Base-by-base conservation (phyloP, 2,329 filamentous ascomycete species). In the Alternaria triticina region DNA sequence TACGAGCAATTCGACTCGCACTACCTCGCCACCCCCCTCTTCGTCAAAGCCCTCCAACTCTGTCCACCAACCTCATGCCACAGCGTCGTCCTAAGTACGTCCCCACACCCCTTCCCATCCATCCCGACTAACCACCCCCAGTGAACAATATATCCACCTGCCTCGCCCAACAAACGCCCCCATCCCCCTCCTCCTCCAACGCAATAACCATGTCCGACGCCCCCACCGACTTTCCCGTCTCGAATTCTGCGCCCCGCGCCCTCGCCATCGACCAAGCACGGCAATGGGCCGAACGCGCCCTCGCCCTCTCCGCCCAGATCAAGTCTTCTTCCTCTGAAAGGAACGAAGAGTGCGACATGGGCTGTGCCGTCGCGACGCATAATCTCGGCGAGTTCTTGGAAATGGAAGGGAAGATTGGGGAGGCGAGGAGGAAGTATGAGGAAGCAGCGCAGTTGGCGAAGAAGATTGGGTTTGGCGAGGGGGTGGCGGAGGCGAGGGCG, bases 311-410 rank as follows among this genome's bases (percentile, higher is more conserved):
- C 6, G 33, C 33, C 33, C 33, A 36, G 27, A 90, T 96, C 45
- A 81, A 85, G 59, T 87, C 89, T 6, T 87, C 91, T 0, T 87
- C 89, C 5, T 87, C 91, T 0, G 83, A 88, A 4, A 85, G 92
- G 44, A 92, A 89, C 3, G 85, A 90, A 54, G 93, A 97, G 74
- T 97, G 95, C 74, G 93, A 97, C 77, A 80, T 91, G 59, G 92
- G 91, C 2, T 97, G 94, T 74, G 91, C 91, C 3, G 91, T 91
- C 6, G 91, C 94, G 8, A 89, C 92, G n/a, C 91, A 93, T 79
- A 97, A 96, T 76, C 86, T 97, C 57, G 95, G 90, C 23, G 92
- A 96, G 72, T 90, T 97, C 70, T 90, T 92, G 1, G 89, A 91
- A 68, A 90, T 96, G 86, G 81, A 89, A 63, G 90, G 91, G 1